phyloP scores from a whole-genome alignment of 768 basidiomycete species.

The Coprinopsis cinerea region DNA sequence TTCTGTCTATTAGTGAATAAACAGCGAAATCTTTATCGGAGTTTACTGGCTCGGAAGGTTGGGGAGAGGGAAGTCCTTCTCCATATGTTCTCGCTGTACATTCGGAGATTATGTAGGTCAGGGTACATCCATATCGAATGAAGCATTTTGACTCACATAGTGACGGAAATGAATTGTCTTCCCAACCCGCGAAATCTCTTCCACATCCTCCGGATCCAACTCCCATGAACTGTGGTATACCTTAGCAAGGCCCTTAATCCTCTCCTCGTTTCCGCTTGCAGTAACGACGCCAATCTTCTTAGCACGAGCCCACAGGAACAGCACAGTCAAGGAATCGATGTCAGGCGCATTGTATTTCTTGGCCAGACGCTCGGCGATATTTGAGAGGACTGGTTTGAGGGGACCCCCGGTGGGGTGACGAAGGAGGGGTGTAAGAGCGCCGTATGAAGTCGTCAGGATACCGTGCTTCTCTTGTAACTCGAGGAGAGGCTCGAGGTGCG shows the following conservation, averaged over 20 bases:
- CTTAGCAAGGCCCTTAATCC: slow-evolving; percentile 25
- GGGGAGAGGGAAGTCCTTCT: no score
- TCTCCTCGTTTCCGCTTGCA: slow-evolving; percentile 24
- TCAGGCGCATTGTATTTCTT: slow-evolving; percentile 13
- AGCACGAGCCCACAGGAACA: slow-evolving; percentile 29
- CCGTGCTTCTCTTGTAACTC: slow-evolving; percentile 30
- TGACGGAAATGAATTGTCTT: slow-evolving; percentile 29
- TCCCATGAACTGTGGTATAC: slow-evolving; percentile 24
- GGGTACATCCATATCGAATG: no score
- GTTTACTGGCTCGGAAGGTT: no score
- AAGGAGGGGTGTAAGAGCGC: slow-evolving; percentile 30
- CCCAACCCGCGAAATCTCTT: slow-evolving; percentile 29
- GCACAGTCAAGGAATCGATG: slow-evolving; percentile 19
- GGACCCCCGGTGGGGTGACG: slow-evolving; percentile 33
- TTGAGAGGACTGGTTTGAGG: slow-evolving; percentile 30
- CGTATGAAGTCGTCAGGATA: slow-evolving; percentile 33
- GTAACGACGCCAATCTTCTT: slow-evolving; percentile 28
- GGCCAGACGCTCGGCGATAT: slow-evolving; percentile 26
- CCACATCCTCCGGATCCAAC: slow-evolving; percentile 24
- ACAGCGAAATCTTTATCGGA: no score
- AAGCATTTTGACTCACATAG: slow-evolving; percentile 18
- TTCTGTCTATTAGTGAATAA: no score
- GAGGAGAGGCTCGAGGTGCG: slow-evolving; percentile 28
- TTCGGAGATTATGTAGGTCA: no score
- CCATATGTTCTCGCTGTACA: no score